These are phyloP conservation scores for Suhomyces kilbournensis DNA, from an alignment of 805 yeast genomes.

Conservation along the genomic window DNA sequence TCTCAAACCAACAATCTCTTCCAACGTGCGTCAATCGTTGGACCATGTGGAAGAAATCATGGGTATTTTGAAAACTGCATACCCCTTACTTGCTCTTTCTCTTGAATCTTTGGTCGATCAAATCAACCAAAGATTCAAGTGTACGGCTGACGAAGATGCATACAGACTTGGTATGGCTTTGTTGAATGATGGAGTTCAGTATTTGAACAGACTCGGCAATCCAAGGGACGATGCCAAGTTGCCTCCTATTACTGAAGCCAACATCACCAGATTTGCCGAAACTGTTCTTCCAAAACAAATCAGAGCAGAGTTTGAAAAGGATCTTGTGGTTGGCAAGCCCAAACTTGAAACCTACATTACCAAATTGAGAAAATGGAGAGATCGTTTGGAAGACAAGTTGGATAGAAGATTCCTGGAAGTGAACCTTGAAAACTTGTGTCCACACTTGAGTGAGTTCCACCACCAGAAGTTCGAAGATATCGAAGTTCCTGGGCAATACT, in stretches of 20 bases:
- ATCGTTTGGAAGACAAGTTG: slow-evolving; percentile 83
- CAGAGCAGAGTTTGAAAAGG: slow-evolving; percentile 86
- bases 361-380: slow-evolving; percentile 87
- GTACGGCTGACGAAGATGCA: slow-evolving; percentile 93
- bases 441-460: slow-evolving; percentile 94
- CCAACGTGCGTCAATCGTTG: slow-evolving; percentile 72
- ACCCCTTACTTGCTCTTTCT: slow-evolving; percentile 88
- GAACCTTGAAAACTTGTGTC: slow-evolving; percentile 85
- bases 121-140: slow-evolving; percentile 87
- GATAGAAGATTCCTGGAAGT: slow-evolving; percentile 80
- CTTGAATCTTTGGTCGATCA: slow-evolving; percentile 95
- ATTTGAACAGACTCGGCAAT: slow-evolving; percentile 77
- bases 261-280: slow-evolving; percentile 85
- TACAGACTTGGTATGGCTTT: slow-evolving; percentile 90
- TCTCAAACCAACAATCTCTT: slow-evolving; percentile 4
- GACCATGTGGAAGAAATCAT: slow-evolving; percentile 88
- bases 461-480: slow-evolving; percentile 97
- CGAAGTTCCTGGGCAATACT: slow-evolving; percentile 95
- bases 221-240: slow-evolving; percentile 86
- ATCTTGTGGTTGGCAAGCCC: slow-evolving; percentile 83
- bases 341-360: slow-evolving; percentile 82
- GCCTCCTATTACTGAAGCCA: slow-evolving; percentile 89
- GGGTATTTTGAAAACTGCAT: slow-evolving; percentile 94
- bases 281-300: slow-evolving; percentile 87
- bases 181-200: slow-evolving; percentile 89